Conservation (phyloP, 2,329 filamentous ascomycete genomes). For the Delphinella strobiligena region DNA sequence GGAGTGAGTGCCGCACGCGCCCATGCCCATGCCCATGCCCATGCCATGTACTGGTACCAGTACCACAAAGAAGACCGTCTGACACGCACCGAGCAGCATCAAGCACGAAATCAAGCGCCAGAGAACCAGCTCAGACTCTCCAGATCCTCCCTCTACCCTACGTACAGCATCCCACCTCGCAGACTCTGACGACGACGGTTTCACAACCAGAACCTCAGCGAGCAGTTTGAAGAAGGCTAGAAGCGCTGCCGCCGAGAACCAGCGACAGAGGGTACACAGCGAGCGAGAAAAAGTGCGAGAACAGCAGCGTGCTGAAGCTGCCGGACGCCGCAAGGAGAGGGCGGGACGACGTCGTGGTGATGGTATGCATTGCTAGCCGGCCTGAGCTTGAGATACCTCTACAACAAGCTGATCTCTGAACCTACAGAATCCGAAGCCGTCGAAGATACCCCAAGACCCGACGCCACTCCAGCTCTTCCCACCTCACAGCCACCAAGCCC, state of each 20-base stretch:
- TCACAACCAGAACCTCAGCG: constrained; percentile 8
- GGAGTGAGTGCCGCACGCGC: constrained; percentile 77
- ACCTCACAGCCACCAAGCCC: constrained; percentile 28
- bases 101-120: constrained; percentile 65
- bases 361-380: no score
- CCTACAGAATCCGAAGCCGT: constrained; percentile 64
- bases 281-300: constrained; percentile 58
- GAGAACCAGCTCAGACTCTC: constrained; percentile 66
- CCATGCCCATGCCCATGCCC: no score
- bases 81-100: constrained; percentile 39
- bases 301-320: constrained; percentile 58
- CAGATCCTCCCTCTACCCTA: constrained; percentile 41
- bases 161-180: constrained; percentile 39
- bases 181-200: constrained; percentile 54
- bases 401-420: no score
- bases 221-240: constrained; percentile 29
- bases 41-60: neutral
- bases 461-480: constrained; percentile 26
- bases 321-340: constrained; percentile 68
- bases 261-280: constrained; percentile 52
- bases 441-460: constrained; percentile 48
- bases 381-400: no score
- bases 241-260: constrained; percentile 34
- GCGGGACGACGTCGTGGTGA: constrained; percentile 71
- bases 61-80: neutral